Evolutionary conservation across 108 stramenopile genomes (phyloP), one percentile per base, ranked within the genome.

Genomic region (Thalassiosira profunda): DNA sequence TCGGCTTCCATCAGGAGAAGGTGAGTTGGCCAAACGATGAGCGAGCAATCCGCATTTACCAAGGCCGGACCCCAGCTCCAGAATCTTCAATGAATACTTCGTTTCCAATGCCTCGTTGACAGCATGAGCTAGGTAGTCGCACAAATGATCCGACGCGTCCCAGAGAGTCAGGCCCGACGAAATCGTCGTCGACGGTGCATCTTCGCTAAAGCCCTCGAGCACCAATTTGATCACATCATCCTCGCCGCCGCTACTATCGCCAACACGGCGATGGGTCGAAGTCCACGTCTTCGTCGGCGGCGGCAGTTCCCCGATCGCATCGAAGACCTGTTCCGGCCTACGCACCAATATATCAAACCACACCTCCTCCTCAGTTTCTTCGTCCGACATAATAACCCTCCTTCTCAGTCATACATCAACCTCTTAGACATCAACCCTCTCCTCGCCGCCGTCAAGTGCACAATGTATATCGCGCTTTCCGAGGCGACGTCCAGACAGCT

Each of bases 101-200:
- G 34, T 28, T 11, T 52, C 26, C 3, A 31, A 31, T 52, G 29
- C 51, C 15, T 42, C 42, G 18, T 47, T 28, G 28, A 18, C 42
- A 33, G 34, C 35, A 46, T 70, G 28, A 15, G 81, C 57, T 28
- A 87, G 70, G 60, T 86, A 83, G 37, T 83, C 67, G 41, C 86
- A 84, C 42, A 91, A 56, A 44, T 75, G 61, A 18, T 86, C 57
- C 12, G 86, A 84, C 2, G 85, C 73, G 41, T 70, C 67, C 90
- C 90, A 91, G 34, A 91, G 31, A 7, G 86, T 91, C 31, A 91
- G 55, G 0, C 90, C 90, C 1, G 90, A 88, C 2, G 80, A 84
- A 34, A 82, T 79, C 82, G 71, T 82, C 21, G 68, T 88, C 54
- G 84, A 80, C 17, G 80, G 84, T 40, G 73, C 70, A 51, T 89